These are phyloP conservation scores for Phanerodontia chrysosporium DNA, from an alignment of 768 basidiomycete genomes.

Conservation along the genomic window DNA sequence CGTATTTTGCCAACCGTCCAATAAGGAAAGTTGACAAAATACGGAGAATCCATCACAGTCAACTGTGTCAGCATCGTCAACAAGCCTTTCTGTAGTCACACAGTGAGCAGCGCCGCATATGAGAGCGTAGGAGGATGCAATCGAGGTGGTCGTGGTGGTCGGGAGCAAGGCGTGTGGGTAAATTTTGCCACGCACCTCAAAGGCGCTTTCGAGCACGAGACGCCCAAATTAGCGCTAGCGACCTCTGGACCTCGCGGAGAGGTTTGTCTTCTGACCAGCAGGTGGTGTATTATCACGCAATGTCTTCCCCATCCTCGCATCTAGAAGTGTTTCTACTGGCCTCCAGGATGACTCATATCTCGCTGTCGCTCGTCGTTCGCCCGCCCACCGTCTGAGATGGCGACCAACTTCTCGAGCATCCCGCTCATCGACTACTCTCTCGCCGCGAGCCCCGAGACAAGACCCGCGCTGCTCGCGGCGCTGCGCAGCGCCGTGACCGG, in stretches of 20 bases:
- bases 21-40: neutral
- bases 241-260: neutral
- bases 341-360: neutral
- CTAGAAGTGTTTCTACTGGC: neutral
- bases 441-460: conserved; percentile 33
- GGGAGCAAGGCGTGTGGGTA: neutral
- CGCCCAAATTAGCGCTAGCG: too few species aligned
- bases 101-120: too few species aligned
- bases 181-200: too few species aligned
- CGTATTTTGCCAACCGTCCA: neutral
- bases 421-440: conserved; percentile 71
- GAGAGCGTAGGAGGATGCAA: neutral
- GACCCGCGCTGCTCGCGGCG: conserved; percentile 54
- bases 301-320: neutral
- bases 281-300: neutral
- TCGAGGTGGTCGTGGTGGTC: neutral
- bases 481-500: conserved; percentile 71
- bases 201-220: too few species aligned
- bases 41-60: neutral
- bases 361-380: neutral
- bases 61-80: too few species aligned
- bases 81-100: too few species aligned
- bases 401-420: conserved; percentile 51
- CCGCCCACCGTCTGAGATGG: neutral
- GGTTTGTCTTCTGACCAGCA: neutral